A percentile compares a stretch with the other conserved stretches of the same genome.
phyloP scores from a whole-genome alignment of 2,329 filamentous ascomycete species.

The Nigrograna mackinnonii region DNA sequence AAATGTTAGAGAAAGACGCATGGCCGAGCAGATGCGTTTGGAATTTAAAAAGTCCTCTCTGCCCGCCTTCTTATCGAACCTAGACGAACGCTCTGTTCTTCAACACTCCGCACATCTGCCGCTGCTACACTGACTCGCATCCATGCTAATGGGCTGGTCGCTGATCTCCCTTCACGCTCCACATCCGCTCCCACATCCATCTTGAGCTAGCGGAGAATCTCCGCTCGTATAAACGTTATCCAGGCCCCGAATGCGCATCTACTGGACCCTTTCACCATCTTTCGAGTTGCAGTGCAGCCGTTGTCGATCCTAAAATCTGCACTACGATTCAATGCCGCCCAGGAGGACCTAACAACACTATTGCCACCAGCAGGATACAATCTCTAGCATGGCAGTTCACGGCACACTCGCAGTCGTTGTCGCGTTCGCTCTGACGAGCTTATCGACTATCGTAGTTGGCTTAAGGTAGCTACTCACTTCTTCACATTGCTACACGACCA shows the following conservation, averaged over 20 bases:
- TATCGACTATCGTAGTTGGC: slow-evolving; percentile 32
- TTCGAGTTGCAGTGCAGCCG: too few relatives aligned
- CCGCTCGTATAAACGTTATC: slow-evolving; percentile 10
- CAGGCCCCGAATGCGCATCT: slow-evolving; percentile 4
- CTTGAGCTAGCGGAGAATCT: slow-evolving; percentile 9
- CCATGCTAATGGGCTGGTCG: slow-evolving; percentile 9
- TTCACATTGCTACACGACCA: not conserved
- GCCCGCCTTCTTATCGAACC: too few relatives aligned
- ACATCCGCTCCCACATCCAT: too few relatives aligned
- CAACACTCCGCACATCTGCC: too few relatives aligned
- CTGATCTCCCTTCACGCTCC: slow-evolving; percentile 8
- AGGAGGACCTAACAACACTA: too few relatives aligned
- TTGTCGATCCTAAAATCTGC: too few relatives aligned
- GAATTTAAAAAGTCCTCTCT: too few relatives aligned
- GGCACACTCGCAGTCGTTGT: slow-evolving; percentile 22
- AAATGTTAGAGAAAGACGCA: too few relatives aligned
- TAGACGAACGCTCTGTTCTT: too few relatives aligned
- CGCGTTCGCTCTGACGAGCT: slow-evolving; percentile 27
- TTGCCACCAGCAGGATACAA: not conserved
- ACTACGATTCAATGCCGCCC: too few relatives aligned
- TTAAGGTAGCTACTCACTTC: slow-evolving; percentile 21
- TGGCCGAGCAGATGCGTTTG: too few relatives aligned
- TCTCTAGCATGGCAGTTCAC: slow-evolving; percentile 8
- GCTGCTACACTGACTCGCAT: slow-evolving; percentile 17
- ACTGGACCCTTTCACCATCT: slow-evolving; percentile 3